Percentiles rank a stretch among this genome's conserved stretches.
Conservation (phyloP, 1,139 yeast species). For the Scheffersomyces cryptocercus region DNA sequence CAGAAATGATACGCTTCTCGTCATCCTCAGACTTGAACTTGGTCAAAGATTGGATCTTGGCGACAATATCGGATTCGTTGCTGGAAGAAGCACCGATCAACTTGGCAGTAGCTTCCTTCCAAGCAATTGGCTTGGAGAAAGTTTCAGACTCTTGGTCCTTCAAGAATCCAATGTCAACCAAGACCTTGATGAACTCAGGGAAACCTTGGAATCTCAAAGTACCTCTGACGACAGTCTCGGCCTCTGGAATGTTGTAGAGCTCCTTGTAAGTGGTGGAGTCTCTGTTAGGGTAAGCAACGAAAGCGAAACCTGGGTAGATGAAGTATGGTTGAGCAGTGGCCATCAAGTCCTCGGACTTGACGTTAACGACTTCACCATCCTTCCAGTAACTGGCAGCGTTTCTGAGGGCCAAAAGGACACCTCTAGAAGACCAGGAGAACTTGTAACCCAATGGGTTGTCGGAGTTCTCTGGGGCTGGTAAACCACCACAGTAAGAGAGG, state of each 20-base stretch:
- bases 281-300: constrained; percentile 96
- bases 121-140: constrained; percentile 61
- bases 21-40: constrained; percentile 80
- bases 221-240: constrained; percentile 95
- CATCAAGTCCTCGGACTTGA: constrained; percentile 91
- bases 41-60: constrained; percentile 76
- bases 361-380: constrained; percentile 78
- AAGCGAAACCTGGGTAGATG: constrained; percentile 93
- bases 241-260: constrained; percentile 93
- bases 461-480: constrained; percentile 96
- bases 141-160: constrained; percentile 68
- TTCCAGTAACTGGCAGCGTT: constrained; percentile 88
- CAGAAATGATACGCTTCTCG: constrained; percentile 82
- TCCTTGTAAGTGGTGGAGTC: constrained; percentile 94
- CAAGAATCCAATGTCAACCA: constrained; percentile 91
- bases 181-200: constrained; percentile 95
- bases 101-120: constrained; percentile 86
- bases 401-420: constrained; percentile 92
- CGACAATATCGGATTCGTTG: constrained; percentile 69
- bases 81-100: constrained; percentile 74
- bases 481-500: constrained; percentile 97
- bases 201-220: constrained; percentile 97
- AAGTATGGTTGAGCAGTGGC: constrained; percentile 92
- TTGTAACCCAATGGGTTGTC: constrained; percentile 98
- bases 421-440: constrained; percentile 98